Percentiles rank a stretch among this genome's conserved stretches.
These are phyloP conservation scores for Mycena epipterygia DNA, from an alignment of 768 basidiomycete genomes.

Conservation along the genomic window DNA sequence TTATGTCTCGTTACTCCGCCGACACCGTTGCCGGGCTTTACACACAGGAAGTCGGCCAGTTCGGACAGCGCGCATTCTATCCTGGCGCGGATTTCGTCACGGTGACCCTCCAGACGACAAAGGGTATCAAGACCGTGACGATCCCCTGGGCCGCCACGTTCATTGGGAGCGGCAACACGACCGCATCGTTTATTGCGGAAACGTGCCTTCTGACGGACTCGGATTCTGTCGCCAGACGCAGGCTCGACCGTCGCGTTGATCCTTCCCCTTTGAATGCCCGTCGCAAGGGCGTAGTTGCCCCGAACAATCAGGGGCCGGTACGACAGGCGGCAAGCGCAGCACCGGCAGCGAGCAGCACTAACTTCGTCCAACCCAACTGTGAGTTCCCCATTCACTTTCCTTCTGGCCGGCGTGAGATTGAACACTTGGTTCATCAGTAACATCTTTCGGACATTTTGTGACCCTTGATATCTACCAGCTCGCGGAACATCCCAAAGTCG, in stretches of 20 bases:
- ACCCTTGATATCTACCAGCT: slow-evolving; percentile 39
- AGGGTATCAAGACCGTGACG: slow-evolving; percentile 16
- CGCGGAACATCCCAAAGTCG: slow-evolving; percentile 34
- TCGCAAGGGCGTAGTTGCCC: slow-evolving; percentile 21
- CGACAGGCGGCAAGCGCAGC: slow-evolving; percentile 13
- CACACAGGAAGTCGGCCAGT: slow-evolving; percentile 33
- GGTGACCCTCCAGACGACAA: slow-evolving; percentile 14
- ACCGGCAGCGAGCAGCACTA: neutral
- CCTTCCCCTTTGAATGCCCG: slow-evolving; percentile 18
- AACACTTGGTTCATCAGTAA: slow-evolving; percentile 18
- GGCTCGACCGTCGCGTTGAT: neutral
- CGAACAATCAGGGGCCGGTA: slow-evolving; percentile 16
- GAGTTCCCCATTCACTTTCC: neutral
- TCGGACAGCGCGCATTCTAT: slow-evolving; percentile 34
- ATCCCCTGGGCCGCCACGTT: slow-evolving; percentile 37
- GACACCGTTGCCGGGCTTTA: slow-evolving; percentile 30
- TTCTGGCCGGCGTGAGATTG: neutral
- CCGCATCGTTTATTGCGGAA: slow-evolving; percentile 33
- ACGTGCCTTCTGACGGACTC: slow-evolving; percentile 24
- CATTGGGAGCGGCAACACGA: slow-evolving; percentile 25
- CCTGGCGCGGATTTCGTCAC: slow-evolving; percentile 30
- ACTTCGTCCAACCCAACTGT: slow-evolving; percentile 30
- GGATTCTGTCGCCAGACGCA: slow-evolving; percentile 10
- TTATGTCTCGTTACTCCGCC: slow-evolving; percentile 34
- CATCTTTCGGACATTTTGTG: slow-evolving; percentile 35